Evolutionary conservation across 2,329 filamentous ascomycete genomes (phyloP).

Genomic region (Knufia petricola): DNA sequence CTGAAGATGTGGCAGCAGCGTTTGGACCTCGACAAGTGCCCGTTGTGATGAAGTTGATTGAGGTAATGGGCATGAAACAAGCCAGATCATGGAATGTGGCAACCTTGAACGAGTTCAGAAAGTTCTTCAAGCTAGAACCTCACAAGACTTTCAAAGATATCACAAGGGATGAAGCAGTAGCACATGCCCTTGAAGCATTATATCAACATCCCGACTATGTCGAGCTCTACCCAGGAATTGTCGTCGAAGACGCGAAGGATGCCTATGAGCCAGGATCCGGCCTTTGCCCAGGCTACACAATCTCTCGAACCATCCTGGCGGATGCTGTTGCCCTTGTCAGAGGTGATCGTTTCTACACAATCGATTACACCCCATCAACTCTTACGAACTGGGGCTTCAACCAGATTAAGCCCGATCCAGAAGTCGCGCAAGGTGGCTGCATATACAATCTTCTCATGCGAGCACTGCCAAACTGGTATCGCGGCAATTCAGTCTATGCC

Average conservation of each 20-base stretch:
- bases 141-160: constrained; percentile 51
- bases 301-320: constrained; percentile 35
- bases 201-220: constrained; percentile 57
- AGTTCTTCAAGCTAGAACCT: constrained; percentile 51
- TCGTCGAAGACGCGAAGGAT: constrained; percentile 36
- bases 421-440: constrained; percentile 40
- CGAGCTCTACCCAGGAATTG: constrained; percentile 60
- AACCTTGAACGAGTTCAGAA: constrained; percentile 47
- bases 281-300: constrained; percentile 32
- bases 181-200: constrained; percentile 46
- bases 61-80: constrained; percentile 70
- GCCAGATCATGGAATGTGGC: constrained; percentile 55
- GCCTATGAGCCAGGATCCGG: constrained; percentile 30
- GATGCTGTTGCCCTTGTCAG: constrained; percentile 40
- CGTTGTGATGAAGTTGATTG: constrained; percentile 60
- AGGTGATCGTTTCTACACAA: constrained; percentile 39
- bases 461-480: constrained; percentile 41
- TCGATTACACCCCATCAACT: constrained; percentile 36
- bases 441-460: constrained; percentile 45
- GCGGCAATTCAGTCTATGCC: constrained; percentile 40
- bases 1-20: constrained; percentile 59
- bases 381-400: constrained; percentile 39
- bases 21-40: constrained; percentile 67
- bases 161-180: constrained; percentile 48
- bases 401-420: constrained; percentile 29